phyloP scores from a whole-genome alignment of 2,329 filamentous ascomycete genomes.

The Aspergillus sp. region DNA sequence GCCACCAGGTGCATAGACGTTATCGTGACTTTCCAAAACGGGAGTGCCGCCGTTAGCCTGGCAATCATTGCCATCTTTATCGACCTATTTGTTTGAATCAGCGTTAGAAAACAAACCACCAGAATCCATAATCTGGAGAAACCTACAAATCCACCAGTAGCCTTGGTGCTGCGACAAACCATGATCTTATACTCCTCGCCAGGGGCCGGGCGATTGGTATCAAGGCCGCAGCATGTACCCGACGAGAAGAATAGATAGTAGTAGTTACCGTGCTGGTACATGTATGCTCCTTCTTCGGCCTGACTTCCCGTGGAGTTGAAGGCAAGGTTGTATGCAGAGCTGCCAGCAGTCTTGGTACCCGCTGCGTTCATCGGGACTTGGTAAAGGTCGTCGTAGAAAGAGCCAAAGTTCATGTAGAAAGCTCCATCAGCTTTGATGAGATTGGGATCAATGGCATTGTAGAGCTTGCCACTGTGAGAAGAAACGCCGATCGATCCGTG shows the following conservation, averaged over 20 bases:
- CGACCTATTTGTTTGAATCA: slow-evolving; percentile 38
- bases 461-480: slow-evolving; percentile 47
- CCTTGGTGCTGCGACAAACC: slow-evolving; percentile 59
- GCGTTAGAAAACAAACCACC: background rate
- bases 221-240: slow-evolving; percentile 63
- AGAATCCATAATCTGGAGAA: too few species aligned
- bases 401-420: slow-evolving; percentile 64
- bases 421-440: slow-evolving; percentile 47
- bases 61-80: slow-evolving; percentile 57
- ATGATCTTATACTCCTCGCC: slow-evolving; percentile 67
- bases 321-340: slow-evolving; percentile 52
- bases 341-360: slow-evolving; percentile 31
- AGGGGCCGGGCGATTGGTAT: slow-evolving; percentile 51
- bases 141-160: slow-evolving; percentile 56
- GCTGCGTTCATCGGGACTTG: slow-evolving; percentile 54
- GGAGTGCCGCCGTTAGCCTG: slow-evolving; percentile 60
- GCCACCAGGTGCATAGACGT: slow-evolving; percentile 66
- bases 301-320: slow-evolving; percentile 56
- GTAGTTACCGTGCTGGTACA: slow-evolving; percentile 58
- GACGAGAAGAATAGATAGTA: slow-evolving; percentile 67
- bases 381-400: slow-evolving; percentile 68
- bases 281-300: slow-evolving; percentile 59
- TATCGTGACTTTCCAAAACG: slow-evolving; percentile 57
- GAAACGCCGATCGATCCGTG: slow-evolving; percentile 36
- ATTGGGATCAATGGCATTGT: slow-evolving; percentile 65